Evolutionary conservation across 2,329 filamentous ascomycete species (phyloP), one percentile per base, ranked within the genome.

Genomic region (Colletotrichum tropicale): DNA sequence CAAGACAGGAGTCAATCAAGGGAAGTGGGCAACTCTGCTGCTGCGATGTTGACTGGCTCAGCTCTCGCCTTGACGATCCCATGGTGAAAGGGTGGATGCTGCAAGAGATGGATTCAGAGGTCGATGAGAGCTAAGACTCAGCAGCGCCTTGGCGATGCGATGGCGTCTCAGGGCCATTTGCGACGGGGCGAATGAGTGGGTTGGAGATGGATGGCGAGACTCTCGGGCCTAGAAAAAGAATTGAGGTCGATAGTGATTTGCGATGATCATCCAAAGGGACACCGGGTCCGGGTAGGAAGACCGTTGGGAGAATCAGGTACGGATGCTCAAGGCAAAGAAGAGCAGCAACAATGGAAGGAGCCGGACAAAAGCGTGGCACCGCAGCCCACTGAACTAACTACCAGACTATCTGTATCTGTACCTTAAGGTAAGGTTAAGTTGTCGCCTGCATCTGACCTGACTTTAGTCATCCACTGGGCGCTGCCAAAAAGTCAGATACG

Each of bases 101-200:
- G 8, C 21, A 55, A 68, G 32, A 32, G 36, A 36, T 60, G 36
- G 38, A 48, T 65, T 52, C 74, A 76, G 74, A 65, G 74, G 64
- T 74, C 43, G 43, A 18, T 34, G n/a, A 68, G 73, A 73, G 70
- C 73, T 73, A 75, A 69, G 73, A 68, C 70, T 68, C 56, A 52
- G 21, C 58, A 75, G 64, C 58, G 70, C 18, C 74, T 76, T 76
- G 74, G 74, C 74, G 70, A 74, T 76, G 70, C 56, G 34, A 73
- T 68, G 70, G 74, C 64, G 56, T 73, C 70, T 75, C 64, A 64
- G 21, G 10, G 66, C 16, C 28, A 64, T 9, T 32, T 64, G n/a
- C 13, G n/a, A 52, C n/a, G 56, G 56, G 56, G 26, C 26, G 18
- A 32, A 2, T 32, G 26, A 18, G 56, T 30, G 58, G 28, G 28